phyloP scores from a whole-genome alignment of 2,329 filamentous ascomycete genomes.

The Metarhizium guizhouense region DNA sequence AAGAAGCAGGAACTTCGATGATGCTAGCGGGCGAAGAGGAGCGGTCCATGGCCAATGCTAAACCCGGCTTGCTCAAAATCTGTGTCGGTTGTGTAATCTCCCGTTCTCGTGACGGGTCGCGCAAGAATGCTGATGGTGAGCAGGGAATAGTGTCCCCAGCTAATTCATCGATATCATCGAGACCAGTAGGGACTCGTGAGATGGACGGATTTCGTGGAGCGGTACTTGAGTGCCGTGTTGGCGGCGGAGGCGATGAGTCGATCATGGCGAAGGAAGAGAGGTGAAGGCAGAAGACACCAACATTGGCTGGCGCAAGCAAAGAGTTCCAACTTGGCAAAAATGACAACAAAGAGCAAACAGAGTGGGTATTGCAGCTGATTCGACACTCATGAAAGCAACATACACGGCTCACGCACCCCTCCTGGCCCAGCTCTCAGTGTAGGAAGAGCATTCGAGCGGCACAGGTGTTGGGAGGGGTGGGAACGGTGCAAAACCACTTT shows the following conservation, averaged over 20 bases:
- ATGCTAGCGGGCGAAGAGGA: constrained; percentile 36
- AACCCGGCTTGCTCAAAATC: constrained; percentile 30
- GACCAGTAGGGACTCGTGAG: constrained; percentile 12
- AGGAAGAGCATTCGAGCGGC: constrained; percentile 8
- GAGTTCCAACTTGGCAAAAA: neutral
- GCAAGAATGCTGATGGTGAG: constrained; percentile 29
- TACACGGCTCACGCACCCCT: neutral
- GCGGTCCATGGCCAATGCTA: constrained; percentile 15
- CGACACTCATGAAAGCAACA: constrained; percentile 4
- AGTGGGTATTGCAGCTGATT: neutral
- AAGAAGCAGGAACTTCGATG: constrained; percentile 84
- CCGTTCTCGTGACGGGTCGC: constrained; percentile 13
- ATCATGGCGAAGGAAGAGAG: constrained; percentile 16
- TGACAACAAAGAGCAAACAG: neutral
- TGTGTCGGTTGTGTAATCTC: constrained; percentile 37
- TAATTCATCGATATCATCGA: constrained; percentile 35
- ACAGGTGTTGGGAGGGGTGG: constrained; percentile 2
- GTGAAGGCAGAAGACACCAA: neutral
- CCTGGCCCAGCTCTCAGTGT: neutral
- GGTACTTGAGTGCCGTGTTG: constrained; percentile 19
- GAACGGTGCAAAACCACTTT: neutral
- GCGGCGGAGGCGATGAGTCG: constrained; percentile 20
- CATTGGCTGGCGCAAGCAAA: neutral
- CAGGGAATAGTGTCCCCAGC: constrained; percentile 36
- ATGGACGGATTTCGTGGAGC: constrained; percentile 18